A percentile compares a stretch with the other conserved stretches of the same genome.
Conservation (phyloP, 2,329 filamentous ascomycete species). For the Botryosphaeria agaves region DNA sequence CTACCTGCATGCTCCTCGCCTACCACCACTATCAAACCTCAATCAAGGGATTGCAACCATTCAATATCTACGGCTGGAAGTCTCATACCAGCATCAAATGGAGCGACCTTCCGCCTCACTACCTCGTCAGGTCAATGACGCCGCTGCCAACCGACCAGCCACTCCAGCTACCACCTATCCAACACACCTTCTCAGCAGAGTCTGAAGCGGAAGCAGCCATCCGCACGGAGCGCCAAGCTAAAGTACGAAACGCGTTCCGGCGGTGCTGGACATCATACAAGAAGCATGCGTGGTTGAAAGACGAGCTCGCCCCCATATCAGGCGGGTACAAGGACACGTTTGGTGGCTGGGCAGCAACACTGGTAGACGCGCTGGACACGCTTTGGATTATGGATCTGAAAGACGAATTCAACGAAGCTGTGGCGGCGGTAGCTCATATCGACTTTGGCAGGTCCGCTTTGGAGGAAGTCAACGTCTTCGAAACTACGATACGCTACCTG, state of each 20-base stretch:
- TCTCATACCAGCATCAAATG: conserved; percentile 18
- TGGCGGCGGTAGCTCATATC: conserved; percentile 23
- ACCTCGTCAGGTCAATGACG: conserved; percentile 19
- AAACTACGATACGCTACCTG: conserved; percentile 29
- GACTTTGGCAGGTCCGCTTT: conserved; percentile 22
- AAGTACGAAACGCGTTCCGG: conserved; percentile 24
- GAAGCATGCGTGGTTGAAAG: conserved; percentile 28
- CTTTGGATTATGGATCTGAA: conserved; percentile 30
- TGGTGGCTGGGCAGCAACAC: conserved; percentile 29
- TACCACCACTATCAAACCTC: too few species aligned
- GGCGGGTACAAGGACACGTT: conserved; percentile 22
- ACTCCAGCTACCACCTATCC: conserved; percentile 22
- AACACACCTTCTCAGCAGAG: conserved; percentile 22
- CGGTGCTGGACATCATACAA: conserved; percentile 28
- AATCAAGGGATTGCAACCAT: too few species aligned
- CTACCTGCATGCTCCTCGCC: too few species aligned
- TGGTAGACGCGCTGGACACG: conserved; percentile 28
- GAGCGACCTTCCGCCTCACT: conserved; percentile 20
- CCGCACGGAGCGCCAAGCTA: conserved; percentile 17
- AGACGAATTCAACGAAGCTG: conserved; percentile 28
- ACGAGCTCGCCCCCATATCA: conserved; percentile 28
- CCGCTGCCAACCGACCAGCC: conserved; percentile 20
- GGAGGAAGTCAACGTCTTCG: conserved; percentile 28
- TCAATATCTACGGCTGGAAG: too few species aligned
- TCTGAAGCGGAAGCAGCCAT: conserved; percentile 11